Evolutionary conservation across 2,329 filamentous ascomycete genomes (phyloP).

Genomic region (Dothideomycetes sp.): DNA sequence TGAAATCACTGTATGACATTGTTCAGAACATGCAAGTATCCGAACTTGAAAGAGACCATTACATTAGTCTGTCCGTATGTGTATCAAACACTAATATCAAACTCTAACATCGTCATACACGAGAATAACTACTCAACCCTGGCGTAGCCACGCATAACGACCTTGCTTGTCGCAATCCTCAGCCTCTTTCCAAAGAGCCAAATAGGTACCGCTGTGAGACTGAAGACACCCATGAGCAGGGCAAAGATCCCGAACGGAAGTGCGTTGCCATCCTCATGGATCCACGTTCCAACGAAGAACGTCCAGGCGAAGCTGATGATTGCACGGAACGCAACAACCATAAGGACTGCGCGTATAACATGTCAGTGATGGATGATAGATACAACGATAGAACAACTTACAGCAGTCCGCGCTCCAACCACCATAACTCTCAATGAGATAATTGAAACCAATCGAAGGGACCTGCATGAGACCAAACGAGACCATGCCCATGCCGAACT

Average conservation of each 20-base stretch:
- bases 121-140: background rate
- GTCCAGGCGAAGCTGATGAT: slow-evolving; percentile 47
- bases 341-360: slow-evolving; percentile 32
- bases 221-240: slow-evolving; percentile 43
- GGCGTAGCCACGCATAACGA: slow-evolving; percentile 5
- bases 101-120: no score
- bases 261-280: slow-evolving; percentile 34
- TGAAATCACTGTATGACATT: no score
- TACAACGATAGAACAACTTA: slow-evolving; percentile 2
- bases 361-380: background rate
- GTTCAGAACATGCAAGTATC: no score
- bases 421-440: slow-evolving; percentile 27
- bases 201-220: slow-evolving; percentile 29
- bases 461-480: slow-evolving; percentile 34
- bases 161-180: slow-evolving; percentile 29
- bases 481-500: slow-evolving; percentile 33
- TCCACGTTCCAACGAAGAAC: slow-evolving; percentile 45
- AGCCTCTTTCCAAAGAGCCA: slow-evolving; percentile 33
- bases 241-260: slow-evolving; percentile 46
- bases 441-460: slow-evolving; percentile 36
- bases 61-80: no score
- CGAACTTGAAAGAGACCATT: no score
- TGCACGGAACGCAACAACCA: slow-evolving; percentile 41
- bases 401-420: slow-evolving; percentile 38
- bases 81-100: no score